Conservation (phyloP, 768 basidiomycete species). For the Lentinula raphanica region DNA sequence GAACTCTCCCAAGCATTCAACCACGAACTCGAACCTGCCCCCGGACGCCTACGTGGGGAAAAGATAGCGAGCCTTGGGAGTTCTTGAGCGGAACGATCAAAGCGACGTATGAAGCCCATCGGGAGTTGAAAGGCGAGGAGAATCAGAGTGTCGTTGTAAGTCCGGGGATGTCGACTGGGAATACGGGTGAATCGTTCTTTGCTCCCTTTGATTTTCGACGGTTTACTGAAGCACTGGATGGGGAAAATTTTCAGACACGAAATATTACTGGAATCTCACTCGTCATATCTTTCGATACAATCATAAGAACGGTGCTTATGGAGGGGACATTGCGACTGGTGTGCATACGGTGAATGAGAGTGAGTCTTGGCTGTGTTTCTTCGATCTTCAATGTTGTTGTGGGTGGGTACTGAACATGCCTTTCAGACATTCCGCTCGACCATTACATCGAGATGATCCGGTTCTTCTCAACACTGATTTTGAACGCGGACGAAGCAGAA, state of each 20-base stretch:
- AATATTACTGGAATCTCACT: slow-evolving; percentile 27
- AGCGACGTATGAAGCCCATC: slow-evolving; percentile 29
- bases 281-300: slow-evolving; percentile 45
- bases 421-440: background rate
- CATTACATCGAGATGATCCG: slow-evolving; percentile 23
- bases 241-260: slow-evolving; percentile 23
- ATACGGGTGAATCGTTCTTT: slow-evolving; percentile 23
- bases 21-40: slow-evolving; percentile 46
- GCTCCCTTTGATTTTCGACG: background rate
- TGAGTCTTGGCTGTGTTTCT: no score
- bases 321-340: slow-evolving; percentile 16
- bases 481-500: slow-evolving; percentile 33
- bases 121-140: slow-evolving; percentile 8
- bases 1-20: slow-evolving; percentile 24
- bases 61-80: slow-evolving; percentile 20
- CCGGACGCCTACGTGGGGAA: slow-evolving; percentile 26
- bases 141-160: slow-evolving; percentile 15
- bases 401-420: no score
- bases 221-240: no score
- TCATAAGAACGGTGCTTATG: slow-evolving; percentile 22
- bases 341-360: slow-evolving; percentile 55
- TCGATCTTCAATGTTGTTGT: no score
- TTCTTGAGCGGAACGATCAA: slow-evolving; percentile 40
- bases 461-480: slow-evolving; percentile 33
- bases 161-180: slow-evolving; percentile 32